Base-by-base conservation (phyloP, 768 basidiomycete genomes). In the Phanerochaete carnosa region DNA sequence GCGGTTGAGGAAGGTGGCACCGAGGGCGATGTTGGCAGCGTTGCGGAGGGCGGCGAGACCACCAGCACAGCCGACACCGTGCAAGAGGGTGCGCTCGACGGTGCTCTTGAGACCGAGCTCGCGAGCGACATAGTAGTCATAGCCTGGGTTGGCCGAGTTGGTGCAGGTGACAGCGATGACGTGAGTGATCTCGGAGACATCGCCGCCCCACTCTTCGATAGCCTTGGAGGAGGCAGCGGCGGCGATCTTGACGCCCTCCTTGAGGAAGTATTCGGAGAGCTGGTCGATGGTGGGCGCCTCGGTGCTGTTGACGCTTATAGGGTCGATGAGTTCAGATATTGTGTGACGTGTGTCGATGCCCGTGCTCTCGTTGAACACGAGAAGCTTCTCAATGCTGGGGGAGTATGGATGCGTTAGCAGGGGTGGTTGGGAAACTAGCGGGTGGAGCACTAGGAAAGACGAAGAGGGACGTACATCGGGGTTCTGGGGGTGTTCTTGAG, bases 291-390 rank as follows among this genome's bases (percentile, higher is more conserved):
- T 56, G 15, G 55, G 55, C 3, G 55, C 11, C 15, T 30, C 8
- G 12, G 37, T 4, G 25, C 28, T 13, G 43, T 56, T 39, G 55
- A 56, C 7, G 25, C 8, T 33, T n/a, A 43, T 12, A 37, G 35
- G 55, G 25, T 56, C 35, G 26, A 19, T 30, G 35, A 43, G 16
- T 11, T 37, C 7, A 23, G 7, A 45, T 5, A 25, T 25, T 9
- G 35, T 56, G 4, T 12, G 25, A 23, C 43, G 45, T 4, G n/a
- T 32, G 33, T 61, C 59, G 46, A 61, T 61, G 30, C 59, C 59
- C 5, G 59, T 61, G 19, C 47, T 61, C 46, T 33, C 53, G 59
- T 61, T 49, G 53, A 61, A 45, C 29, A 43, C 32, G n/a, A 61
- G 59, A 3, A 61, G 22, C 59, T 61, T 61, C 53, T 61, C 53